phyloP scores from a whole-genome alignment of 306 rosid genomes.

The Malus asiatica region DNA sequence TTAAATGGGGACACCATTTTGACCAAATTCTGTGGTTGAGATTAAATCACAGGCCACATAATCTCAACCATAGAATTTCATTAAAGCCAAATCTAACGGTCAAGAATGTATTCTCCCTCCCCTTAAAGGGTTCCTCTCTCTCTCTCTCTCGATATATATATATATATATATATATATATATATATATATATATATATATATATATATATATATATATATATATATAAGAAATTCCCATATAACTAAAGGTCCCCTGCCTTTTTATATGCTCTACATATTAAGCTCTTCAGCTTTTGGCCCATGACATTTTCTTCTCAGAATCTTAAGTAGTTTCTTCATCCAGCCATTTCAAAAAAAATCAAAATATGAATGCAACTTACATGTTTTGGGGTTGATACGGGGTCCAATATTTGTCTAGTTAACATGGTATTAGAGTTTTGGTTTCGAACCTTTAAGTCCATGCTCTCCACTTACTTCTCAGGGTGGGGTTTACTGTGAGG shows the following conservation, averaged over 20 bases:
- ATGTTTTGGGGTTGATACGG: neutral
- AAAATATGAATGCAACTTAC: neutral
- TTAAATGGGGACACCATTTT: too few relatives aligned
- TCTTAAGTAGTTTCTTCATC: neutral
- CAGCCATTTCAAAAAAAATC: neutral
- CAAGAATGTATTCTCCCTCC: too few relatives aligned
- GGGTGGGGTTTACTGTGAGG: neutral
- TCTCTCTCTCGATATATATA: too few relatives aligned
- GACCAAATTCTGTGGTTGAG: too few relatives aligned
- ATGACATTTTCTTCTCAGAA: constrained; percentile 7
- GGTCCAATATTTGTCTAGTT: too few relatives aligned
- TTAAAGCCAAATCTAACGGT: too few relatives aligned
- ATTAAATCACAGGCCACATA: too few relatives aligned
- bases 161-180: too few relatives aligned
- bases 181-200: too few relatives aligned
- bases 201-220: too few relatives aligned
- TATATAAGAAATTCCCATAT: neutral
- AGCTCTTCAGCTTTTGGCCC: constrained; percentile 16
- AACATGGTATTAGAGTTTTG: neutral
- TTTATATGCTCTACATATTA: neutral
- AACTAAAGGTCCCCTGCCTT: neutral
- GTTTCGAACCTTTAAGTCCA: neutral
- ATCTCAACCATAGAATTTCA: too few relatives aligned
- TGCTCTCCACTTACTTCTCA: neutral
- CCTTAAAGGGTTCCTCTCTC: too few relatives aligned